Conservation (phyloP, 768 basidiomycete species). For the Serendipita sp. region DNA sequence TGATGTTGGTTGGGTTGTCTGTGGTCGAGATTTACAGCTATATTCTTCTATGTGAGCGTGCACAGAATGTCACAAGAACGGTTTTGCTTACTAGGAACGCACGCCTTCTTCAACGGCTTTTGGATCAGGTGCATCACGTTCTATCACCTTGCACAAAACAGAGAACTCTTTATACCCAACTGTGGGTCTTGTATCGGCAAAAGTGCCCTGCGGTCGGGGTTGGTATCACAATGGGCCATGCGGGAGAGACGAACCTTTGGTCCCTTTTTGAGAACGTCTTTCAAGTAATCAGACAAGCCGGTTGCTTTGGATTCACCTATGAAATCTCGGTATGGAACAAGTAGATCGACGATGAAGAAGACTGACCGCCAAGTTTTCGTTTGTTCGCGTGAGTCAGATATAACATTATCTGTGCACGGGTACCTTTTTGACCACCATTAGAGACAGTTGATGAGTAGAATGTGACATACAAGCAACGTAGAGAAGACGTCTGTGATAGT, state of each 20-base stretch:
- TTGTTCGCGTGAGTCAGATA: conserved; percentile 37
- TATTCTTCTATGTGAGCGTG: too few species aligned
- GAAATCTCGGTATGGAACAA: not conserved
- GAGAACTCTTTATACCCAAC: not conserved
- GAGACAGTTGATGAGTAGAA: not conserved
- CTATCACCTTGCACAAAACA: not conserved
- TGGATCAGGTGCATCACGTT: not conserved
- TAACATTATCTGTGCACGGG: conserved; percentile 59
- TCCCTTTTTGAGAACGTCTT: not conserved
- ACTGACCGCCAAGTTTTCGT: conserved; percentile 32
- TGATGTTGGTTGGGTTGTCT: too few species aligned
- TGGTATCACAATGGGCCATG: not conserved
- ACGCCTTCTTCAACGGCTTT: not conserved
- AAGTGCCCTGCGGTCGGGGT: not conserved
- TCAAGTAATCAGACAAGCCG: conserved; percentile 8
- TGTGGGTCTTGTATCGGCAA: not conserved
- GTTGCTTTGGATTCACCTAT: not conserved
- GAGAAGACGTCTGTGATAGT: conserved; percentile 57
- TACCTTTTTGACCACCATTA: conserved; percentile 22
- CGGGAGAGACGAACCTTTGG: not conserved
- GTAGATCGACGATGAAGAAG: not conserved
- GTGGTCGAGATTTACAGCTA: too few species aligned
- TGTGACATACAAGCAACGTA: conserved; percentile 54
- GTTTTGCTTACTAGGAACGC: not conserved
- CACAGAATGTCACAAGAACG: too few species aligned